Percentiles rank a stretch among this genome's conserved stretches.
phyloP scores from a whole-genome alignment of 2,329 filamentous ascomycete species.

The Reticulascus tulasneorum region DNA sequence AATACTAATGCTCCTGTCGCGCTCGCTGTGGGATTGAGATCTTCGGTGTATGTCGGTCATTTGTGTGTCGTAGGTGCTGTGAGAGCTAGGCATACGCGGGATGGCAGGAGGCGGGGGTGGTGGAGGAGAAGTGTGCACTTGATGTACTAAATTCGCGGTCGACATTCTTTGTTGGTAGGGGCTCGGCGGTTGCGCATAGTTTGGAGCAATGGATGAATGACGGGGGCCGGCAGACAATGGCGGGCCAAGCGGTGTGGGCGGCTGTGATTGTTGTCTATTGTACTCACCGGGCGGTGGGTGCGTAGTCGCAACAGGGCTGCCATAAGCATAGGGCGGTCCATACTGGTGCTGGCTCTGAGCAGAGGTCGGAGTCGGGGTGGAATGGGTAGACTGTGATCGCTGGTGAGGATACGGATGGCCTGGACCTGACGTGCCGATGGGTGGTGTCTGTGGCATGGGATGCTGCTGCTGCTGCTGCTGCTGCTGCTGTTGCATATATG shows the following conservation, averaged over 20 bases:
- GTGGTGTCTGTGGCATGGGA: conserved; percentile 39
- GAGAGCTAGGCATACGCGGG: conserved; percentile 33
- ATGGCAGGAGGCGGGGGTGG: conserved; percentile 31
- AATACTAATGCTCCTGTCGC: conserved; percentile 68
- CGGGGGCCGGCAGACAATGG: conserved; percentile 40
- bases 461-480: conserved; percentile 24
- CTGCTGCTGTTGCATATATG: conserved; percentile 19
- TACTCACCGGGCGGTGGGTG: conserved; percentile 39
- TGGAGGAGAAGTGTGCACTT: conserved; percentile 21
- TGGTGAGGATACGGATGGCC: conserved; percentile 33
- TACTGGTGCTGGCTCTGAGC: conserved; percentile 56
- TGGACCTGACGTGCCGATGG: conserved; percentile 35
- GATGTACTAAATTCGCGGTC: conserved; percentile 19
- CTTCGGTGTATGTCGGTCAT: conserved; percentile 40
- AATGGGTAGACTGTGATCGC: conserved; percentile 55
- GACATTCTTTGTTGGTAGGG: conserved; percentile 54
- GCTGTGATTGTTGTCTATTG: conserved; percentile 49
- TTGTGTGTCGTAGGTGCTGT: conserved; percentile 41
- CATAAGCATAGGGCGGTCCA: conserved; percentile 45
- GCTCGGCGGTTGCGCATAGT: conserved; percentile 50
- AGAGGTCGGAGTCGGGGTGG: conserved; percentile 58
- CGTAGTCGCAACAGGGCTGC: conserved; percentile 46
- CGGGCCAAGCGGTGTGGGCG: conserved; percentile 49
- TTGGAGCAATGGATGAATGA: conserved; percentile 34
- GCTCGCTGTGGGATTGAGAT: conserved; percentile 55